Conservation (phyloP, 345 rosid genomes). For the Cardamine occulta region DNA sequence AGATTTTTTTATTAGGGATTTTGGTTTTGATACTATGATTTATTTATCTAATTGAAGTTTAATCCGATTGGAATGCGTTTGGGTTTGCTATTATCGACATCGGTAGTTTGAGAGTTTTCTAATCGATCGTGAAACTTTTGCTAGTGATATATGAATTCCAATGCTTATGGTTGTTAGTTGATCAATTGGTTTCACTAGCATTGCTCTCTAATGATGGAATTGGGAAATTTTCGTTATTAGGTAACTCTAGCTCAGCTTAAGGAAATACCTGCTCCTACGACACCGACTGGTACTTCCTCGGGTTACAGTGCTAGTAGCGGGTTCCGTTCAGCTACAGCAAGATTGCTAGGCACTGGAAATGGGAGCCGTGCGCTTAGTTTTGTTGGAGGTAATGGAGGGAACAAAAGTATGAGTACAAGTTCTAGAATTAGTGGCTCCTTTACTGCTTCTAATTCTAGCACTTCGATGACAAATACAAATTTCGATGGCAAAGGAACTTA, state of each 20-base stretch:
- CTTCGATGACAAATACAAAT: slow-evolving; percentile 64
- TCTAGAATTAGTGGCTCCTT: slow-evolving; percentile 89
- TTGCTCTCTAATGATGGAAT: slow-evolving; percentile 18
- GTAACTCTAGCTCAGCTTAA: slow-evolving; percentile 92
- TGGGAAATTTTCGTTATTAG: slow-evolving; percentile 45
- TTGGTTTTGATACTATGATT: slow-evolving; percentile 2
- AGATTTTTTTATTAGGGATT: not conserved
- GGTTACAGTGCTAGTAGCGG: slow-evolving; percentile 81
- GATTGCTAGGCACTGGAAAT: slow-evolving; percentile 81
- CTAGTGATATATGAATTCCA: not conserved
- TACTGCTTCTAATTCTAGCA: slow-evolving; percentile 71
- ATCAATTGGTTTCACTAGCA: slow-evolving; percentile 30
- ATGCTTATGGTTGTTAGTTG: slow-evolving; percentile 13
- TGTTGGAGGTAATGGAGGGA: slow-evolving; percentile 95
- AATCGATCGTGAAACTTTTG: not conserved
- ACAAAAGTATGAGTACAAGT: slow-evolving; percentile 66
- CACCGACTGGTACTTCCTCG: slow-evolving; percentile 75
- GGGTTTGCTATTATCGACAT: not conserved
- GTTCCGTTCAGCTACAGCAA: slow-evolving; percentile 88
- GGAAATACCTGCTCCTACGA: slow-evolving; percentile 88
- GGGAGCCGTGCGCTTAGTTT: slow-evolving; percentile 91
- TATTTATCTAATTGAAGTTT: not conserved
- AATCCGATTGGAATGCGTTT: slow-evolving; percentile 3
- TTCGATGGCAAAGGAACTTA: slow-evolving; percentile 98
- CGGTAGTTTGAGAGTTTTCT: not conserved